A percentile compares a stretch with the other conserved stretches of the same genome.
Conservation (phyloP, 192 early-diverging fungal genomes). For the Neocallimastix lanati region DNA sequence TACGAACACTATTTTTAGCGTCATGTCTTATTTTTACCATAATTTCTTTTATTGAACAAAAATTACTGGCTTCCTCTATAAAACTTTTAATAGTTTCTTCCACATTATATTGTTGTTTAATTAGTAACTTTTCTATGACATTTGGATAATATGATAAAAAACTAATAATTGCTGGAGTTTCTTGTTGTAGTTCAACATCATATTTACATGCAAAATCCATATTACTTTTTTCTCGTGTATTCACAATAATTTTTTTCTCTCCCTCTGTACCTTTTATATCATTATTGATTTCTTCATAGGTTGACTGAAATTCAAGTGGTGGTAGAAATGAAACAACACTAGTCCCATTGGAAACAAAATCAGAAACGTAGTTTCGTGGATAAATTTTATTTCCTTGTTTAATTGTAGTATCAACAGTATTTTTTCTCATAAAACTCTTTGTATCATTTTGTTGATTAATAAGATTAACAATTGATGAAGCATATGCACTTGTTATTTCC, state of each 20-base stretch:
- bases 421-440: background rate
- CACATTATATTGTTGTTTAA: background rate
- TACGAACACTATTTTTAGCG: background rate
- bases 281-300: background rate
- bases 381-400: background rate
- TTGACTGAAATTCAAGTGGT: background rate
- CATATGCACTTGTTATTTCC: background rate
- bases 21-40: background rate
- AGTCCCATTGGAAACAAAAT: background rate
- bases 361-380: background rate
- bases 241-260: no score
- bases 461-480: background rate
- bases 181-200: no score
- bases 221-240: no score
- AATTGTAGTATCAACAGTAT: background rate
- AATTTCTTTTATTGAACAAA: background rate
- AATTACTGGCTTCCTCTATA: background rate
- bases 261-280: background rate
- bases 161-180: background rate
- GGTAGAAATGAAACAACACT: background rate
- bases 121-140: background rate
- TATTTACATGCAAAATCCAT: no score
- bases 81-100: background rate
- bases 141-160: background rate
- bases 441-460: background rate